Evolutionary conservation across 441 rosid species (phyloP).

Genomic region (Rhodomyrtus psidioides): DNA sequence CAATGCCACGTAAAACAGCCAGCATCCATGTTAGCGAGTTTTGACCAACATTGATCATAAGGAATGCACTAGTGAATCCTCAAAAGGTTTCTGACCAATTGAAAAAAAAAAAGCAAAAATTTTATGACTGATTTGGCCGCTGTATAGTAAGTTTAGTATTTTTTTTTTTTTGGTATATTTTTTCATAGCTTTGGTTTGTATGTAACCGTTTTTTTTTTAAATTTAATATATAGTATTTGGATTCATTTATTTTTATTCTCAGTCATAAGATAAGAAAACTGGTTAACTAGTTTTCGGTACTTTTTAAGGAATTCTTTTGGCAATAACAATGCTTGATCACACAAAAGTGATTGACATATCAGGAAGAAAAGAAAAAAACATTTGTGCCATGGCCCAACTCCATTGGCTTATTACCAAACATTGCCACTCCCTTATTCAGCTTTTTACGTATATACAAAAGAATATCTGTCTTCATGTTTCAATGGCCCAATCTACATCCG

Average conservation of each 20-base stretch:
- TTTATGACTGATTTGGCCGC: background rate
- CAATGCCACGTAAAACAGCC: accelerated
- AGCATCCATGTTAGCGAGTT: accelerated
- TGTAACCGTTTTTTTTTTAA: background rate
- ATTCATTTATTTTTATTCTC: too few relatives aligned
- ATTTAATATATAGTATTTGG: background rate
- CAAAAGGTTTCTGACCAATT: background rate
- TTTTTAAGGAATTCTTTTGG: background rate
- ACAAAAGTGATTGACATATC: background rate
- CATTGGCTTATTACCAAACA: background rate
- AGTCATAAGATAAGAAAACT: background rate
- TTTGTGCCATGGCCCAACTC: background rate
- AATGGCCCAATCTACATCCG: background rate
- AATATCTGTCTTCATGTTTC: too few relatives aligned
- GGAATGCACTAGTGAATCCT: accelerated
- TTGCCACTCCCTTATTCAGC: background rate
- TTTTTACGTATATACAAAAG: background rate
- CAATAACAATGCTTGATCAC: background rate
- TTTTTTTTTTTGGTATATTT: background rate
- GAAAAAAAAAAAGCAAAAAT: accelerated
- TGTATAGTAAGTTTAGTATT: background rate
- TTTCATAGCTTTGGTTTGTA: background rate
- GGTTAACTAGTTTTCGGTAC: background rate
- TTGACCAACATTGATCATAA: accelerated
- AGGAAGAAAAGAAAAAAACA: background rate